These are phyloP conservation scores for Amauroascus niger DNA, from an alignment of 2,329 filamentous ascomycete species.

Conservation along the genomic window DNA sequence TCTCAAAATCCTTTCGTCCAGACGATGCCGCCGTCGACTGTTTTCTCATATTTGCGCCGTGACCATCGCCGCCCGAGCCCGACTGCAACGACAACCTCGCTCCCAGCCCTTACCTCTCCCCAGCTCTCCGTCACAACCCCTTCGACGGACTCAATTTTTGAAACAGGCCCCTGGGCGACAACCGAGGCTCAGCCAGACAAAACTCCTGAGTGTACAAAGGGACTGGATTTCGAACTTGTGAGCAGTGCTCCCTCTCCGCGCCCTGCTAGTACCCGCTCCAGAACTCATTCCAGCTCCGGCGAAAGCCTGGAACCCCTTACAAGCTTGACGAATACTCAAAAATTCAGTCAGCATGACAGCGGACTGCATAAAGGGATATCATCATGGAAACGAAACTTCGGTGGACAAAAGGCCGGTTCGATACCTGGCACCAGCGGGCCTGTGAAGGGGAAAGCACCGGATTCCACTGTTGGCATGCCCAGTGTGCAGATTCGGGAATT, in stretches of 20 bases:
- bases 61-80: constrained; percentile 18
- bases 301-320: not conserved
- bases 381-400: constrained; percentile 30
- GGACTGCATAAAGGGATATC: constrained; percentile 22
- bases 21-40: constrained; percentile 17
- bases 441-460: constrained; percentile 23
- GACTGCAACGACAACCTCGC: constrained; percentile 11
- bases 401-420: constrained; percentile 25
- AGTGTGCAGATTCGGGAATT: constrained; percentile 4
- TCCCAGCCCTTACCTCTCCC: constrained; percentile 19
- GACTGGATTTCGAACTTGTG: not conserved
- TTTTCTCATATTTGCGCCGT: constrained; percentile 19
- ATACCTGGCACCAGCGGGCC: constrained; percentile 20
- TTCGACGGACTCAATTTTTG: constrained; percentile 25
- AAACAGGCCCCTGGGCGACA: constrained; percentile 17
- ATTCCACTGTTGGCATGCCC: not conserved
- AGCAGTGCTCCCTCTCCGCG: not conserved
- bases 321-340: constrained; percentile 1
- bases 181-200: not conserved
- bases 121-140: constrained; percentile 28
- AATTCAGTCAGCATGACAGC: constrained; percentile 9
- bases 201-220: not conserved
- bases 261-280: not conserved
- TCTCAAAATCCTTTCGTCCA: not conserved
- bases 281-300: constrained; percentile 8